Percentiles rank a stretch among this genome's conserved stretches.
Conservation (phyloP, 2,329 filamentous ascomycete species). For the Gliomastix tumulicola region DNA sequence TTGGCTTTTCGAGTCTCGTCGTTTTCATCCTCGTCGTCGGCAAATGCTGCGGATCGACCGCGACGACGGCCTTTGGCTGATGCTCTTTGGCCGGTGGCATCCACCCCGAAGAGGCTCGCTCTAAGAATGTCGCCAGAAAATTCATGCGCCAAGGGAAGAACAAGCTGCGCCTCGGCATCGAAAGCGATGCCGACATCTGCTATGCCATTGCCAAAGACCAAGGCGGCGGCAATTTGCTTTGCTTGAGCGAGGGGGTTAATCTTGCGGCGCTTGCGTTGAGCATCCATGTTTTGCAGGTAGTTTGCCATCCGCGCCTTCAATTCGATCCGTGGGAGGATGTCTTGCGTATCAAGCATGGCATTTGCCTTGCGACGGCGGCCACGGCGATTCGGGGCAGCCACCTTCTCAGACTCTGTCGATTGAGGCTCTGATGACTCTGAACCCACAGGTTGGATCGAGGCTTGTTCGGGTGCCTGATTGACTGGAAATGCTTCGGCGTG, state of each 20-base stretch:
- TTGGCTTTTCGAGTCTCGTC: too few relatives aligned
- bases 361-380: conserved; percentile 13
- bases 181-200: conserved; percentile 18
- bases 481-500: conserved; percentile 27
- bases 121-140: conserved; percentile 38
- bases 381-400: conserved; percentile 8
- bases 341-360: conserved; percentile 20
- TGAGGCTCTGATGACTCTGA: too few relatives aligned
- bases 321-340: conserved; percentile 24
- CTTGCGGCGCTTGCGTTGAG: conserved; percentile 14
- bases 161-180: conserved; percentile 13
- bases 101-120: conserved; percentile 17
- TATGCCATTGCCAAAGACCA: conserved; percentile 25
- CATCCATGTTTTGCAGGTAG: conserved; percentile 50
- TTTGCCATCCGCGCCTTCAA: conserved; percentile 31
- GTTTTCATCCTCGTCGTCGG: conserved; percentile 25
- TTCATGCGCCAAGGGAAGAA: conserved; percentile 34
- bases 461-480: too few relatives aligned
- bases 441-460: too few relatives aligned
- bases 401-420: too few relatives aligned
- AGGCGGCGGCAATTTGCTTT: conserved; percentile 23
- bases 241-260: conserved; percentile 24
- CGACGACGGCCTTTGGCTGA: conserved; percentile 23
- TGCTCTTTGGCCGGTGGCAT: conserved; percentile 5
- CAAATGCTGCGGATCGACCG: conserved; percentile 35